Base-by-base conservation (phyloP, 2,329 filamentous ascomycete species). In the Ascosphaera apis region DNA sequence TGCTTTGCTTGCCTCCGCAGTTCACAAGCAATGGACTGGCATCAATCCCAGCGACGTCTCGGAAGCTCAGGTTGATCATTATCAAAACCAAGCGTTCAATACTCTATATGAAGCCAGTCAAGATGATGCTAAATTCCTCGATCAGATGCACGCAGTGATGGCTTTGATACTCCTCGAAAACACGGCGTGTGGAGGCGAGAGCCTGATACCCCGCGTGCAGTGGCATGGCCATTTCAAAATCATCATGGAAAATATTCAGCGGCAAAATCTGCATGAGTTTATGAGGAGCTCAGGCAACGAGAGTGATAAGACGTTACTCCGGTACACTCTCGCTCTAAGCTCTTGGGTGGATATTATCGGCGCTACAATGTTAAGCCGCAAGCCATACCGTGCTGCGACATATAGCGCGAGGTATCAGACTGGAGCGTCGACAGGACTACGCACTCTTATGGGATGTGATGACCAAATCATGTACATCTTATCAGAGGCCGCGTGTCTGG, bases 161-260 rank as follows among this genome's bases (percentile, higher is more conserved):
- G 81, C 77, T 39, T 80, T 92, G 67, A 91, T 91, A 54, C 84
- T 91, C 60, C 86, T 91, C 62, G 82, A 92, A 52, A 88, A 79
- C 58, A 76, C 81, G 17, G 86, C 95, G 43, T 86, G 86, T 37
- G 72, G 80, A 47, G 73, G 77, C 25, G 77, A 88, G 47, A 82
- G 93, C 51, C 69, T 69, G 33, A 70, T 93, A 16, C 77, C 81
- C 12, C 84, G 95, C 52, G 91, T 95, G 46, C 75, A 84, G 15
- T 98, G 88, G 88, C 80, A 86, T 60, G 80, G 91, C 53, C 88
- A 98, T 61, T 93, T 95, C 61, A 78, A 91, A 53, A 84, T 84
- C 3, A 86, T 77, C 15, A 76, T 78, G 45, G 83, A 74, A 46
- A 66, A 95, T 36, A 79, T 92, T 16, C 71, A 78, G 52, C 84